Base-by-base conservation (phyloP, 768 basidiomycete species). In the Grammothele lineata region DNA sequence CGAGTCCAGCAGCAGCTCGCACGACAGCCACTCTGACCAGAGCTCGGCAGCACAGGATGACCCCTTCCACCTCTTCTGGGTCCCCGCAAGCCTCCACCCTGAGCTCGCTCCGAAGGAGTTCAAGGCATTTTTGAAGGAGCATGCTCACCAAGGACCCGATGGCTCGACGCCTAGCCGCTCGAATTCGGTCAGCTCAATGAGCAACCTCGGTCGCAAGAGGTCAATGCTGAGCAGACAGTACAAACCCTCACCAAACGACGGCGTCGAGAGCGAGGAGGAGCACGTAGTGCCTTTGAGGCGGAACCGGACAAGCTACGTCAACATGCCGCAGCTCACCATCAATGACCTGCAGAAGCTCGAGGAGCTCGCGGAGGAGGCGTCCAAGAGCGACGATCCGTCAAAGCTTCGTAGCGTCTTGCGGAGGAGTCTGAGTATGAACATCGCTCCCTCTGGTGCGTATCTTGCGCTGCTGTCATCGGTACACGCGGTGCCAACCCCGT, bases 101-200 rank as follows among this genome's bases (percentile, higher is more conserved):
- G 96, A 99, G 72, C 89, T 99, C 60, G 95, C 94, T 0, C 96
- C 96, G 19, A 87, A 83, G 38, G 93, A 98, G 66, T 99, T 99
- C 66, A 81, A 91, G 42, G 87, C 84, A 10, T 97, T 99, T 64
- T 80, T 99, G 57, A 89, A 93, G 65, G 90, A 95, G 58, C 96
- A 98, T 69, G 78, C 92, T 10, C 48, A 50, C 21, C 82, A 80
- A 51, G 78, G 71, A 53, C 62, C 62, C n/a, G 60, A 55, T 21
- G 47, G 57, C 3, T 57, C 73, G 6, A 61, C 55, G 27, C 46
- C 46, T 1, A 40, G 26, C 15, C 69, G 77, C 56, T 73, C 82
- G 7, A 64, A 62, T 50, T 77, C 77, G 5, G 62, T 66, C 24
- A 62, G 72, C 18, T 72, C 75, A 24, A 61, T 68, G 1, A 68